Percentiles rank a stretch among this genome's conserved stretches.
Conservation (phyloP, 192 early-diverging fungal species). For the Coemansia sp. region DNA sequence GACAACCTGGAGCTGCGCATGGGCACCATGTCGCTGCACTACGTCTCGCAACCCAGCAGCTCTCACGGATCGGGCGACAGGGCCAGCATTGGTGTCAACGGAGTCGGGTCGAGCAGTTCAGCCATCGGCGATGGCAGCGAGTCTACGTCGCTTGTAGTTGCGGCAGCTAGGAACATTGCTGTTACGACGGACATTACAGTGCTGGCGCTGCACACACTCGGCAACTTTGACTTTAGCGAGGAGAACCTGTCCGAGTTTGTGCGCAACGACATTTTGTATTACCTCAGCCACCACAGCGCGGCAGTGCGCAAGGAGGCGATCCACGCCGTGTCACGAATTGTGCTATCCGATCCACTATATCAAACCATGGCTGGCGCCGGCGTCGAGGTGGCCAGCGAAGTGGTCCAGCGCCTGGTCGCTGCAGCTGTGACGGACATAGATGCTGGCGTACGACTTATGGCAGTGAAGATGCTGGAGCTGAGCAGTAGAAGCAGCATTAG, state of each 20-base stretch:
- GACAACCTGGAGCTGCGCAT: constrained; percentile 20
- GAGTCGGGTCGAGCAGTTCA: constrained; percentile 10
- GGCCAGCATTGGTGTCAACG: constrained; percentile 15
- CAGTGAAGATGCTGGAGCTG: constrained; percentile 38
- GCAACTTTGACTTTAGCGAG: constrained; percentile 83
- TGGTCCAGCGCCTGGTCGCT: constrained; percentile 85
- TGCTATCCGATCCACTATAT: constrained; percentile 81
- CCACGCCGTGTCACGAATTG: constrained; percentile 72
- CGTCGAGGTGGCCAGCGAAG: constrained; percentile 80
- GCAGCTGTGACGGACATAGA: constrained; percentile 84
- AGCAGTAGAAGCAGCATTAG: constrained; percentile 53
- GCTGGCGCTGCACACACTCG: constrained; percentile 80
- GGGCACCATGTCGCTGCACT: constrained; percentile 26
- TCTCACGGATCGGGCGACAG: not conserved
- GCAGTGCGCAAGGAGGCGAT: constrained; percentile 80
- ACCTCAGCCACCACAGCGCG: constrained; percentile 74
- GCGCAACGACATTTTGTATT: constrained; percentile 79
- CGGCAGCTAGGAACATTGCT: constrained; percentile 14
- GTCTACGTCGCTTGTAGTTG: constrained; percentile 17
- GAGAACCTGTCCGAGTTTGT: constrained; percentile 88
- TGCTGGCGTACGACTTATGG: constrained; percentile 21
- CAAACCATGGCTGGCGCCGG: constrained; percentile 75
- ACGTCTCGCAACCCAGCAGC: constrained; percentile 2
- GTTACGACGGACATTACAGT: constrained; percentile 67
- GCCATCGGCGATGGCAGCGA: not conserved